Base-by-base conservation (phyloP, 345 rosid genomes). In the Aegle marmelos region DNA sequence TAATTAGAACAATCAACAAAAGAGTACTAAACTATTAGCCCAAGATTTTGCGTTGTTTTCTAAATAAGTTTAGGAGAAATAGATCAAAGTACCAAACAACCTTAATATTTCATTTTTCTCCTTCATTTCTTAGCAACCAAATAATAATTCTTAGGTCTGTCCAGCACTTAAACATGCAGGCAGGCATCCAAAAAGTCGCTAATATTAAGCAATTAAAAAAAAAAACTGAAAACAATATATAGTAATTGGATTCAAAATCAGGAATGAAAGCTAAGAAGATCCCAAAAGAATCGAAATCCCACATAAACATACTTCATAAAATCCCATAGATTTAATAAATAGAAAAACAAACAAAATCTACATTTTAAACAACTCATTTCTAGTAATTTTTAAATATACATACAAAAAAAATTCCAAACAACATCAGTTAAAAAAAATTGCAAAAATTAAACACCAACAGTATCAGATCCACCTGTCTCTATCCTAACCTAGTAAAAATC, bases 61-160 rank as follows among this genome's bases (percentile, higher is more conserved):
- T 13, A 10, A 57, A 34, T n/a, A 66, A 70, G 36, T 25, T 34
- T 27, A 75, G 1, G 2, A 53, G 13, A 45, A 56, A 3, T 34
- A n/a, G 48, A 45, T 36, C 24, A 57, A 68, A 58, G 63, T 4
- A 5, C 70, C 65, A 61, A 39, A n/a, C n/a, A 62, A 3, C 31
- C 33, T 33, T 5, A 50, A 9, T 53, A 31, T 73, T 30, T 64
- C 21, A 41, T 27, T 48, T 9, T 70, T 62, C 31, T n/a, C 4
- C 24, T 21, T 73, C 48, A 57, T 27, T 59, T 64, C 62, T 72
- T 53, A 75, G 30, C 48, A 0, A 72, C 22, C 56, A 81, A 78
- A 53, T 25, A 78, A 74, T 33, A 70, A 31, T 10, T 39, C 25
- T 62, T 72, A 85, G 79, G 82, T 82, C 82, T 63, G 34, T 45